Base-by-base conservation (phyloP, 139 green algal genomes). In the Chlamydomonas urium region DNA sequence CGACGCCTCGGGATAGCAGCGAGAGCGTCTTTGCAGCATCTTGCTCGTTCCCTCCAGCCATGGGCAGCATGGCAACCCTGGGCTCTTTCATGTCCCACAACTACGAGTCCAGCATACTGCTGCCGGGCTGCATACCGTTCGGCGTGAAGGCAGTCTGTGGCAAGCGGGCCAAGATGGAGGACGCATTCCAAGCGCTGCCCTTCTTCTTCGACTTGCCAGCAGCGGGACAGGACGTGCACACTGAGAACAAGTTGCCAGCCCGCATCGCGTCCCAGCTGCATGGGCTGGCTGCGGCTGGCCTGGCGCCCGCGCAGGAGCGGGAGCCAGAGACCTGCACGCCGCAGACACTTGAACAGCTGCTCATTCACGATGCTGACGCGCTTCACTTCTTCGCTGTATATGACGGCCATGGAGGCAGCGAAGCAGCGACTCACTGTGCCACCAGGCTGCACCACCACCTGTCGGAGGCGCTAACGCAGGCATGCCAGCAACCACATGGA, bases 351-450 rank as follows among this genome's bases (percentile, higher is more conserved):
- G 14, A 69, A 28, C 31, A 14, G 10, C 8, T 14, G 37, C n/a
- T 17, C 34, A 71, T 17, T 58, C 10, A 23, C 26, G 63, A 10
- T 21, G 37, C 63, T 14, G 83, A 88, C 50, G 81, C 78, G 38
- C 79, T 93, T n/a, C 88, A 93, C 79, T 91, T 91, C 63, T 93
- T 90, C 38, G 88, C 81, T 10, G 86, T 93, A 14, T 93, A 88
- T 73, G 88, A 93, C 59, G 88, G 88, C 5, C 88, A 93, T 69
- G 88, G 88, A 14, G 88, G 88, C 42, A 78, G 65, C 32, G 78
- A 91, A 50, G 87, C 85, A 0, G 85, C 87, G 0, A 76, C 84
- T 56, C 82, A 90, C 73, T 93, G 87, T 57, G 75, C 83, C 0
- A 61, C 69, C 50, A 76, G 80, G 29, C 75, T 93, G 62, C 87